A percentile compares a stretch with the other conserved stretches of the same genome.
These are phyloP conservation scores for Gastroboletus turbinatus DNA, from an alignment of 1,284 basidiomycete species.

Conservation along the genomic window DNA sequence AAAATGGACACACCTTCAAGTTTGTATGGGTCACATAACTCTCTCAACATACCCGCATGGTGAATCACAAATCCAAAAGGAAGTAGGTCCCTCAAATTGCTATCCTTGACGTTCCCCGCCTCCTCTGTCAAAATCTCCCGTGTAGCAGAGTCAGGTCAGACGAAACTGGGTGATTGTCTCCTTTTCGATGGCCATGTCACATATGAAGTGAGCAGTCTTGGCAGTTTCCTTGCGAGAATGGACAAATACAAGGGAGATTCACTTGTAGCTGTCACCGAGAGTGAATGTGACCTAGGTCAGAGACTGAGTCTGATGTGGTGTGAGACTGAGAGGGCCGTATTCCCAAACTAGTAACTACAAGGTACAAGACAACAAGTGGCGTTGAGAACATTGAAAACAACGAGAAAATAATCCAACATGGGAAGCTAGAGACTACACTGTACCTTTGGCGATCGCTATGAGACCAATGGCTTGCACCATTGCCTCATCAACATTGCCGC, in stretches of 20 bases:
- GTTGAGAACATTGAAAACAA: too few relatives aligned
- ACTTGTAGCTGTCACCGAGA: too few relatives aligned
- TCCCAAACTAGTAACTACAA: too few relatives aligned
- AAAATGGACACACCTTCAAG: constrained; percentile 64
- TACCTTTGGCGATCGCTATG: too few relatives aligned
- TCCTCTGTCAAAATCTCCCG: constrained; percentile 88
- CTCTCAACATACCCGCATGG: constrained; percentile 98
- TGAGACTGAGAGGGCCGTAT: too few relatives aligned
- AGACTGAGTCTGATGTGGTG: too few relatives aligned
- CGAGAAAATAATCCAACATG: too few relatives aligned
- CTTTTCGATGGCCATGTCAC: constrained; percentile 95
- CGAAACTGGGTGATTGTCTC: constrained; percentile 95
- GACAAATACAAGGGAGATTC: constrained; percentile 97
- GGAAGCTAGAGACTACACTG: too few relatives aligned
- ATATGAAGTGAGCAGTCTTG: constrained; percentile 94
- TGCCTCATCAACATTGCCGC: too few relatives aligned
- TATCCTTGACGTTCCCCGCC: constrained; percentile 81
- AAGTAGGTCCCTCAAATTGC: constrained; percentile 85
- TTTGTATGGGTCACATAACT: constrained; percentile 61
- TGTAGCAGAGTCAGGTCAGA: constrained; percentile 87
- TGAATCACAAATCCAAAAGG: constrained; percentile 98
- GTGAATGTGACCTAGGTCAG: too few relatives aligned
- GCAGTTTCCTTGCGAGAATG: constrained; percentile 95
- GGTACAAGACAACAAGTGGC: too few relatives aligned
- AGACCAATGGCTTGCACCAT: too few relatives aligned